Evolutionary conservation across 2,329 filamentous ascomycete genomes (phyloP), one percentile per base, ranked within the genome.

Genomic region (Pestalotiopsis sp.): DNA sequence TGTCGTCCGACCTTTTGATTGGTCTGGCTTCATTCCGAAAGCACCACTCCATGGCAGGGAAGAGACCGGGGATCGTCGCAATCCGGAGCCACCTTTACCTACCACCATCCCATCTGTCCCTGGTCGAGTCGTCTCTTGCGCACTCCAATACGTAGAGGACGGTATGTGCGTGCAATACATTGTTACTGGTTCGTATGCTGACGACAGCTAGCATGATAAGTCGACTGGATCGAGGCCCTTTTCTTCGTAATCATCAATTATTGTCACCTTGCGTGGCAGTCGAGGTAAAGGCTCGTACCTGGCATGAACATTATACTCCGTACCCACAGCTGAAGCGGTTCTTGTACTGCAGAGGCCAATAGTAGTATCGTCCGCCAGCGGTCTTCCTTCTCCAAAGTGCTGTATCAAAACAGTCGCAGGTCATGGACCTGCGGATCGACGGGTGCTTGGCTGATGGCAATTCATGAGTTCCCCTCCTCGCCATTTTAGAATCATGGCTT

Each of bases 1-100:
- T 64, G 38, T 52, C 61, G 61, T 49, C 61, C 14, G 41, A 66
- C 49, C 25, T 38, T 36, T 56, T 66, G 64, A 66, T 66, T 66
- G 64, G 64, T 12, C 31, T 57, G 49, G 64, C 49, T 36, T 27
- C 41, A 39, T 38, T 49, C 64, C 64, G 61, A 64, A 23, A 39
- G 45, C 45, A 52, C 45, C 45, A 17, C 45, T 52, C 20, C 45
- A 52, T 4, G 45, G 45, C 45, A 52, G 45, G 14, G 17, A 52
- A 17, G 45, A 20, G 45, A 52, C 45, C 17, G 45, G 45, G 45
- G 17, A 52, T 52, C 45, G 45, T 52, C 45, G 20, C 45, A 52
- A 52, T n/a, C 45, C 45, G 17, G 45, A 52, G 45, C 45, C 20
- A 52, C 17, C 14, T 52, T 17, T 20, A n/a, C 45, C 45, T 36